These are phyloP conservation scores for Stevia rebaudiana DNA, from an alignment of 140 eudicot species.

Conservation along the genomic window DNA sequence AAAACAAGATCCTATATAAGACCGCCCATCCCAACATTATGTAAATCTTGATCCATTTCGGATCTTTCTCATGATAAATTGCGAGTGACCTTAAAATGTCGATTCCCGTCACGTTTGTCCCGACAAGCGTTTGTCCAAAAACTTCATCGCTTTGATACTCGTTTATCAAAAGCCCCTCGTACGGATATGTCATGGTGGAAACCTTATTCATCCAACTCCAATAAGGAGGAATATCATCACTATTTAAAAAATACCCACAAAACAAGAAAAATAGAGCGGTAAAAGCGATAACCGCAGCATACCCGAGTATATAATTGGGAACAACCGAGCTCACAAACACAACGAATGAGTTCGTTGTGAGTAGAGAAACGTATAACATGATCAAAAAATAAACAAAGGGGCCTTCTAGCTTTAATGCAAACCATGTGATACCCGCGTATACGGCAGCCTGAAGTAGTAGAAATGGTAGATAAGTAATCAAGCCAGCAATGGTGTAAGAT, in stretches of 20 bases:
- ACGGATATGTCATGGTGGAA: slow-evolving; percentile 74
- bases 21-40: slow-evolving; percentile 85
- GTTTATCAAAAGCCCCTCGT: slow-evolving; percentile 71
- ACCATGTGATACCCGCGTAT: slow-evolving; percentile 65
- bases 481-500: slow-evolving; percentile 64
- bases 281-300: slow-evolving; percentile 76
- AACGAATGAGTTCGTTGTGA: slow-evolving; percentile 79
- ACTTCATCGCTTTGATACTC: slow-evolving; percentile 39
- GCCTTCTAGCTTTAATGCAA: slow-evolving; percentile 53
- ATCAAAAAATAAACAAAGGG: slow-evolving; percentile 51
- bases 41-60: slow-evolving; percentile 53
- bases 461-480: slow-evolving; percentile 68
- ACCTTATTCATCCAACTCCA: slow-evolving; percentile 73
- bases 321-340: slow-evolving; percentile 76
- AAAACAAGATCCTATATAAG: slow-evolving; percentile 63
- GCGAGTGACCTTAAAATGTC: slow-evolving; percentile 42
- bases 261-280: slow-evolving; percentile 77
- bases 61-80: slow-evolving; percentile 24
- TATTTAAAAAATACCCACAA: slow-evolving; percentile 67
- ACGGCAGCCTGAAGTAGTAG: slow-evolving; percentile 58
- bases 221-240: slow-evolving; percentile 50
- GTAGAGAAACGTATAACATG: slow-evolving; percentile 51
- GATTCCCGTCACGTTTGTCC: slow-evolving; percentile 33
- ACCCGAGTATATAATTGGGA: slow-evolving; percentile 74
- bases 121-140: slow-evolving; percentile 35